Percentiles rank a stretch among this genome's conserved stretches.
phyloP scores from a whole-genome alignment of 1,139 yeast species.

The Yamadazyma atlantica region DNA sequence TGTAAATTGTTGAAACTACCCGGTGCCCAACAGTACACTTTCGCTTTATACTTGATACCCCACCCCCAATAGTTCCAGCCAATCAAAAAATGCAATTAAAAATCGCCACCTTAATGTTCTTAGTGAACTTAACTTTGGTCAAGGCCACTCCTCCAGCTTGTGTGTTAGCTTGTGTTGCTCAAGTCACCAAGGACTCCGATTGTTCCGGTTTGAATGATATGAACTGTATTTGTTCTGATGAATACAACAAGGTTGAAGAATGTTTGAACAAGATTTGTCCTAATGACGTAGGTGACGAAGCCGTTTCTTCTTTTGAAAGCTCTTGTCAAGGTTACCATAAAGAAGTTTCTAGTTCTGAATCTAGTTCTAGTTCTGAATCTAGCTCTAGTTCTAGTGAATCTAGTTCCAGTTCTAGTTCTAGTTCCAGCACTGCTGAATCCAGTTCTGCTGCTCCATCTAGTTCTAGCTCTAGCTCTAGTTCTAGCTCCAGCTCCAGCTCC shows the following conservation, averaged over 20 bases:
- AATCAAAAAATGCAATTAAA: slow-evolving; percentile 11
- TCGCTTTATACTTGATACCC: slow-evolving; percentile 1
- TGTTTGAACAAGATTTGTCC: slow-evolving; percentile 74
- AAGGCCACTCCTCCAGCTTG: slow-evolving; percentile 88
- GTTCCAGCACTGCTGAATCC: slow-evolving; percentile 24
- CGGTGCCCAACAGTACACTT: too few relatives aligned
- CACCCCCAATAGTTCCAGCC: not conserved
- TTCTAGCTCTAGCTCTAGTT: slow-evolving; percentile 1
- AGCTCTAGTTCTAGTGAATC: slow-evolving; percentile 27
- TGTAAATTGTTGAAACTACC: too few relatives aligned
- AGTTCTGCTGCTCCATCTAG: slow-evolving; percentile 19
- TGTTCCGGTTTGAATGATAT: slow-evolving; percentile 63
- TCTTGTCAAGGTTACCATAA: slow-evolving; percentile 46
- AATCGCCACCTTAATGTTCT: slow-evolving; percentile 18
- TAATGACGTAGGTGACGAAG: slow-evolving; percentile 53
- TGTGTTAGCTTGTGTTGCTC: slow-evolving; percentile 80
- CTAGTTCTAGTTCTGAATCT: slow-evolving; percentile 24
- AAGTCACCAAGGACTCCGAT: slow-evolving; percentile 56
- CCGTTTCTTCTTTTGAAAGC: slow-evolving; percentile 54
- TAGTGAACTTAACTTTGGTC: slow-evolving; percentile 52
- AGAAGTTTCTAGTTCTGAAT: slow-evolving; percentile 17
- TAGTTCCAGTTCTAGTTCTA: slow-evolving; percentile 29
- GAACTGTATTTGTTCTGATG: slow-evolving; percentile 61
- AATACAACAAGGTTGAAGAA: slow-evolving; percentile 47
- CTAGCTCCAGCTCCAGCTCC: not conserved